phyloP scores from a whole-genome alignment of 2,329 filamentous ascomycete genomes.

The Rutstroemia sp. region DNA sequence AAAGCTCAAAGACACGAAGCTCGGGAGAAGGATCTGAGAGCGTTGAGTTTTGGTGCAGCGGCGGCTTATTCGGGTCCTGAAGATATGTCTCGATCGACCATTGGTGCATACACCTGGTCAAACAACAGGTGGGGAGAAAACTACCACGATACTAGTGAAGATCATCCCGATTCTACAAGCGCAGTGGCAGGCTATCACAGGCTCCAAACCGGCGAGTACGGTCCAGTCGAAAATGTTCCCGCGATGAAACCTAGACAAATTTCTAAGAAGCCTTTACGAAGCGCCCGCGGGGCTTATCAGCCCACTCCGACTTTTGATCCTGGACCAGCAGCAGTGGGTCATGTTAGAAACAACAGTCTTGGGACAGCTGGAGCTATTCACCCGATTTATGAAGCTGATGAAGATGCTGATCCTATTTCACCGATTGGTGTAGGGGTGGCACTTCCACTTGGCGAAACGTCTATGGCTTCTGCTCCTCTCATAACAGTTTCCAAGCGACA shows the following conservation, averaged over 20 bases:
- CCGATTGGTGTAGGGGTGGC: slow-evolving; percentile 19
- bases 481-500: slow-evolving; percentile 12
- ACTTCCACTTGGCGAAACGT: slow-evolving; percentile 12
- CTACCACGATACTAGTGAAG: slow-evolving; percentile 10
- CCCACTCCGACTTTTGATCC: slow-evolving; percentile 37
- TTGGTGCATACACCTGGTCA: slow-evolving; percentile 21
- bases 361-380: slow-evolving; percentile 47
- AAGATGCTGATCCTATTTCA: slow-evolving; percentile 28
- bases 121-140: slow-evolving; percentile 20
- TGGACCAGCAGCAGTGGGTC: slow-evolving; percentile 16
- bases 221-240: slow-evolving; percentile 14
- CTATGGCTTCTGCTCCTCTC: slow-evolving; percentile 1
- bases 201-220: slow-evolving; percentile 17
- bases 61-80: slow-evolving; percentile 15
- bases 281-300: slow-evolving; percentile 31
- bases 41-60: slow-evolving; percentile 36
- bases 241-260: slow-evolving; percentile 20
- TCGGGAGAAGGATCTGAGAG: slow-evolving; percentile 47
- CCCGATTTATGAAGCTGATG: slow-evolving; percentile 57
- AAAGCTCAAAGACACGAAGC: slow-evolving; percentile 30
- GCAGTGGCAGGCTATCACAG: slow-evolving; percentile 22
- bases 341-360: slow-evolving; percentile 38
- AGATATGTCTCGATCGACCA: slow-evolving; percentile 16
- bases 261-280: slow-evolving; percentile 32
- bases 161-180: slow-evolving; percentile 23